phyloP scores from a whole-genome alignment of 305 asterid species.

The Fraxinus xanthoxyloides region DNA sequence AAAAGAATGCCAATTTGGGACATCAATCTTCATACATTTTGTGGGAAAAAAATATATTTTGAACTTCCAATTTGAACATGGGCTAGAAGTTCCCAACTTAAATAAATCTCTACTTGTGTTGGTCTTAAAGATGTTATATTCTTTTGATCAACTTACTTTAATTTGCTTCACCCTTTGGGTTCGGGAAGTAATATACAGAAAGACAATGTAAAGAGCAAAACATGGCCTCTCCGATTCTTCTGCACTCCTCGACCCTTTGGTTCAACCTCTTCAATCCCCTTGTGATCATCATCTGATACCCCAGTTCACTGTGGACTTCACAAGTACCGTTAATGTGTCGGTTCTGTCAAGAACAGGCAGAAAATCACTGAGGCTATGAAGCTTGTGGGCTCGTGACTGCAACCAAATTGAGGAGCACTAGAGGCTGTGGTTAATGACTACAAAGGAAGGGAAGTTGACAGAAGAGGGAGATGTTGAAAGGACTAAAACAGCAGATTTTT shows the following conservation, averaged over 20 bases:
- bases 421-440: conserved; percentile 88
- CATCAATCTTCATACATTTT: neutral
- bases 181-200: neutral
- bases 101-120: neutral
- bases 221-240: conserved; percentile 61
- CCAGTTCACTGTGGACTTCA: conserved; percentile 66
- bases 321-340: conserved; percentile 42
- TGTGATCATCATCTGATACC: conserved; percentile 43
- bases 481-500: conserved; percentile 58
- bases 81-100: neutral
- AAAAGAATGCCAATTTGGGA: neutral
- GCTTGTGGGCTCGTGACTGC: conserved; percentile 89
- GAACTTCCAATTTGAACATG: neutral
- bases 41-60: neutral
- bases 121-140: too few species aligned
- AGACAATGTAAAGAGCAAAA: conserved; percentile 27
- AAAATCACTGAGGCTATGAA: conserved; percentile 97
- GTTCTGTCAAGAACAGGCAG: conserved; percentile 80
- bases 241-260: conserved; percentile 46
- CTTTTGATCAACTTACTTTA: too few species aligned
- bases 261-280: conserved; percentile 36
- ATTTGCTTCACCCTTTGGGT: neutral
- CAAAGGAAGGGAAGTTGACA: conserved; percentile 72
- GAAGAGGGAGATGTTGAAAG: conserved; percentile 70
- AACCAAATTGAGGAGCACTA: conserved; percentile 83